Evolutionary conservation across 306 rosid genomes (phyloP).

Genomic region (Prunus fruticosa): DNA sequence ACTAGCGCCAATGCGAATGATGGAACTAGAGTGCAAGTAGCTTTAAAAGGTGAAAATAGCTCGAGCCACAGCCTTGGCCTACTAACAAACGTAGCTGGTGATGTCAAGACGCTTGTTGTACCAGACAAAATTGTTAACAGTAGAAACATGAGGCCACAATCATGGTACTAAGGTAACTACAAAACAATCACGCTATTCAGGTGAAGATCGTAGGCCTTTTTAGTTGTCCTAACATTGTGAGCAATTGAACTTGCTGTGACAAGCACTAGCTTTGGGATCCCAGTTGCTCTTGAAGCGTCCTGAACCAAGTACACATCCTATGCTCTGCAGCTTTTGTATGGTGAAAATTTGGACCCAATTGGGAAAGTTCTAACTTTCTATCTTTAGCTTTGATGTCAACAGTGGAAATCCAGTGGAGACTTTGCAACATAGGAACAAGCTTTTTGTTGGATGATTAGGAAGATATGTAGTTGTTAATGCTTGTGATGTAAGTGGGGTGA

Average conservation of each 20-base stretch:
- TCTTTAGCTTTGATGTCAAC: slow-evolving; percentile 31
- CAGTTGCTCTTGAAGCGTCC: slow-evolving; percentile 80
- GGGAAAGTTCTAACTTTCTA: not conserved
- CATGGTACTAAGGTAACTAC: slow-evolving; percentile 90
- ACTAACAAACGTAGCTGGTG: slow-evolving; percentile 50
- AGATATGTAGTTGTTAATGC: slow-evolving; percentile 33
- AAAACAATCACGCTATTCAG: slow-evolving; percentile 64
- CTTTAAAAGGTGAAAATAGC: slow-evolving; percentile 55
- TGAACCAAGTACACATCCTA: slow-evolving; percentile 61
- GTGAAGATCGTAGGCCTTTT: slow-evolving; percentile 76
- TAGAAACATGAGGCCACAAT: slow-evolving; percentile 81
- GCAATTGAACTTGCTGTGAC: slow-evolving; percentile 69
- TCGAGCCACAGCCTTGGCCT: slow-evolving; percentile 75
- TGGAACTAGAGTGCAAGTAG: slow-evolving; percentile 79
- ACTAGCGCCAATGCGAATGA: slow-evolving; percentile 66
- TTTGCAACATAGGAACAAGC: too few species aligned
- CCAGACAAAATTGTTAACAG: slow-evolving; percentile 60
- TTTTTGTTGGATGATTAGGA: slow-evolving; percentile 24
- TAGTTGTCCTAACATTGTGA: slow-evolving; percentile 63
- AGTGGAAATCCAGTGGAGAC: too few species aligned
- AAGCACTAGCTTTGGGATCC: slow-evolving; percentile 68
- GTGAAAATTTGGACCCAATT: not conserved
- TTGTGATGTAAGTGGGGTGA: slow-evolving; percentile 39
- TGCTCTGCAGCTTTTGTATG: slow-evolving; percentile 45
- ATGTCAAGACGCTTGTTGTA: slow-evolving; percentile 57